Evolutionary conservation across 176 grass and related monocot genomes (phyloP).

Genomic region (Stipa capillata): DNA sequence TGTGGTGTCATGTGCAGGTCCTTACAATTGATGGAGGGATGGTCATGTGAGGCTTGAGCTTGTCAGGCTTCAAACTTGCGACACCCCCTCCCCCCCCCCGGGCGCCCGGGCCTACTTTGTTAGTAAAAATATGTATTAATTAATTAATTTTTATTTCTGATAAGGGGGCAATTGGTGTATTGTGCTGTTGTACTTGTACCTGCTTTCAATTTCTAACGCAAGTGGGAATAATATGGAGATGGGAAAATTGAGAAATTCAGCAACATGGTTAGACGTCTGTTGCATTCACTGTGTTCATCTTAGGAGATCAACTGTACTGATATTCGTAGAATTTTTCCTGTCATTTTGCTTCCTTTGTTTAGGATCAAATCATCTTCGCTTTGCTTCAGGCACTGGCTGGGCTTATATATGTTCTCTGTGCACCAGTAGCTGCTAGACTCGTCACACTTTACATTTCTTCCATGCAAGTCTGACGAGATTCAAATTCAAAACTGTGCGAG

Average conservation of each 20-base stretch:
- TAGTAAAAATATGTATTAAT: not conserved
- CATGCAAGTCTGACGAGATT: too few species aligned
- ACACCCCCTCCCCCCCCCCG: too few species aligned
- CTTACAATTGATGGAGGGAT: constrained; percentile 72
- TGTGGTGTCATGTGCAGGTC: constrained; percentile 26
- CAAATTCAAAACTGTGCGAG: too few species aligned
- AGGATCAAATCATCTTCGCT: too few species aligned
- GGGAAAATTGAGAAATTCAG: not conserved
- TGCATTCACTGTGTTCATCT: too few species aligned
- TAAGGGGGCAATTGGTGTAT: not conserved
- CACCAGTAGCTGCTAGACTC: too few species aligned
- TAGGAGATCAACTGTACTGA: too few species aligned
- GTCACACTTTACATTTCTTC: too few species aligned
- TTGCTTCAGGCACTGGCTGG: too few species aligned
- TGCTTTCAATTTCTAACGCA: not conserved
- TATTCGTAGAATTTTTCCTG: not conserved
- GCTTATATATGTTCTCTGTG: too few species aligned
- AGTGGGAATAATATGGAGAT: not conserved
- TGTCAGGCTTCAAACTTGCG: not conserved
- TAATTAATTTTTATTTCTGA: not conserved
- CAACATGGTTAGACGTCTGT: not conserved
- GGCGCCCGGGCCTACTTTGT: too few species aligned
- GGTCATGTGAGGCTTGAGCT: constrained; percentile 39
- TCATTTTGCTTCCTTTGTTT: not conserved
- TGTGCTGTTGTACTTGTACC: not conserved